Percentiles rank a stretch among this genome's conserved stretches.
phyloP scores from a whole-genome alignment of 2,329 filamentous ascomycete species.

The Diaporthe citriasiana region DNA sequence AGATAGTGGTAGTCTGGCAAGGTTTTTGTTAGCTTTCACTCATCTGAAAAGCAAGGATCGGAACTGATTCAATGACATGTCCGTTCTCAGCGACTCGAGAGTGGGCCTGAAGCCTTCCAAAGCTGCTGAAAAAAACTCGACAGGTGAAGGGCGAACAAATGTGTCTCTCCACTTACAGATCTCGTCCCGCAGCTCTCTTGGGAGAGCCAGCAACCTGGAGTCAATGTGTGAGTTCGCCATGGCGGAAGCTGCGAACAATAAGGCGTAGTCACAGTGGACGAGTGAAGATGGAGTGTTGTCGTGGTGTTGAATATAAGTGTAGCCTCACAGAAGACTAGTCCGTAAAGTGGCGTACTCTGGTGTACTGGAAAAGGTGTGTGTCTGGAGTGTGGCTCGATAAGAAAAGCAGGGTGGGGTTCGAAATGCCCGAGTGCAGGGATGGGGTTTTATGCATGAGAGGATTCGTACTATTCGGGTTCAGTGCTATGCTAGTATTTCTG shows the following conservation, averaged over 20 bases:
- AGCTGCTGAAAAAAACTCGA: background rate
- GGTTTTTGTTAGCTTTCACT: background rate
- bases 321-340: too few species aligned
- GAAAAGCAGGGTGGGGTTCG: background rate
- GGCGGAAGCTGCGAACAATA: background rate
- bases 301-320: background rate
- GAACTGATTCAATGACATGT: background rate
- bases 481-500: background rate
- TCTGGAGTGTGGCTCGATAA: background rate
- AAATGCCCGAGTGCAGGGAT: background rate
- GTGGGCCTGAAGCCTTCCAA: background rate
- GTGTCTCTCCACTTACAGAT: background rate
- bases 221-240: background rate
- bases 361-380: too few species aligned
- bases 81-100: background rate
- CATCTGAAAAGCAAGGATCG: background rate
- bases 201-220: conserved; percentile 8
- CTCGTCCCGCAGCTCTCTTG: conserved; percentile 1
- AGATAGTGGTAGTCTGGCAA: background rate
- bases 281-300: background rate
- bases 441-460: background rate
- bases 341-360: too few species aligned
- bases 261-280: background rate
- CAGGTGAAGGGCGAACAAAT: background rate
- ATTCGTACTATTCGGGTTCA: too few species aligned